phyloP scores from a whole-genome alignment of 2,329 filamentous ascomycete genomes.

The Aureobasidium mangrovei region DNA sequence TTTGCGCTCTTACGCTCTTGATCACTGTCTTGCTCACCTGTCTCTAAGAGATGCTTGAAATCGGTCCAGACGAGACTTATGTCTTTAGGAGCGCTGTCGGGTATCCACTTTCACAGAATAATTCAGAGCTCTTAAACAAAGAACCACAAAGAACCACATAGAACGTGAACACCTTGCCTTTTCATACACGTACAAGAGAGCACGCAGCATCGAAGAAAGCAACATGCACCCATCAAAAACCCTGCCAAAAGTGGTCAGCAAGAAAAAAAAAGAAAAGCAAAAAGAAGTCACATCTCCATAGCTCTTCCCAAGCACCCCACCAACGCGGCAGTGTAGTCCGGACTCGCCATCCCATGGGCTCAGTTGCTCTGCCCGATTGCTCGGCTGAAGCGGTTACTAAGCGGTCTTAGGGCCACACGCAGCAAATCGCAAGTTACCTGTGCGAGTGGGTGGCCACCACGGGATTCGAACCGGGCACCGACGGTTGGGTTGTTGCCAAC shows the following conservation, averaged over 20 bases:
- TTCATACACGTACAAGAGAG: too few species aligned
- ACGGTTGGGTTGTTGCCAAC: slow-evolving; percentile 20
- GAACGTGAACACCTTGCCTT: too few species aligned
- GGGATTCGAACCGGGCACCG: slow-evolving; percentile 48
- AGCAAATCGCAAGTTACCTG: slow-evolving; percentile 48
- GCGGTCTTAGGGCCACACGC: slow-evolving; percentile 42
- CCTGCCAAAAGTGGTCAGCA: not conserved
- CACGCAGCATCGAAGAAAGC: too few species aligned
- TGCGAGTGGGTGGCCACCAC: slow-evolving; percentile 46
- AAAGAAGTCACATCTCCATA: slow-evolving; percentile 30
- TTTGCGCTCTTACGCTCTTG: too few species aligned
- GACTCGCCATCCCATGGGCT: slow-evolving; percentile 46
- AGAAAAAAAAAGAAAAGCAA: slow-evolving; percentile 22
- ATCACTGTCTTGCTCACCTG: too few species aligned
- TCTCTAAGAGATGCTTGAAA: too few species aligned
- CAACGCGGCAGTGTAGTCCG: slow-evolving; percentile 40
- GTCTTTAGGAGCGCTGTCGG: too few species aligned
- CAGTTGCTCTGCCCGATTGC: slow-evolving; percentile 50
- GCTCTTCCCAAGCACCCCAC: slow-evolving; percentile 25
- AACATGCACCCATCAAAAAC: too few species aligned
- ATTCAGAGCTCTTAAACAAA: too few species aligned
- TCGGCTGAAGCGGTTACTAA: slow-evolving; percentile 48
- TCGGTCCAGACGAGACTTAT: too few species aligned
- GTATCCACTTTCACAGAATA: too few species aligned
- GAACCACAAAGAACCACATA: too few species aligned